These are phyloP conservation scores for Dictyostelium intermedium DNA, from an alignment of 78 protist genomes.

Conservation along the genomic window DNA sequence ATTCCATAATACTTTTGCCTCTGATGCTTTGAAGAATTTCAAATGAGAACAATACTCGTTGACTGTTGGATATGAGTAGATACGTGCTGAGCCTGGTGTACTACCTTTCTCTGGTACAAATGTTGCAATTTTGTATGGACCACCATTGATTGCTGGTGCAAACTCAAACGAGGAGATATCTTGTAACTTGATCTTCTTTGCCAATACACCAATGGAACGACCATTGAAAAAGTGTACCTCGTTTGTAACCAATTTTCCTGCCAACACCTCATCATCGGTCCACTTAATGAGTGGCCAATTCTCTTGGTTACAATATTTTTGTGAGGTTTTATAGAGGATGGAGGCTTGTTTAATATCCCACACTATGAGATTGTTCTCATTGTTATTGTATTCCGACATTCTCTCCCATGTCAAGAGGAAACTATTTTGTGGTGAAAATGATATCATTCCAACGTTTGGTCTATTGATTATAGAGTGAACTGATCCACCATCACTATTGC, in stretches of 20 bases:
- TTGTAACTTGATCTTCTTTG: slow-evolving; percentile 38
- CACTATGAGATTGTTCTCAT: slow-evolving; percentile 45
- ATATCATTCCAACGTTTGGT: slow-evolving; percentile 32
- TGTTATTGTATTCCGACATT: slow-evolving; percentile 15
- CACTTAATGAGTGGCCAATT: slow-evolving; percentile 67
- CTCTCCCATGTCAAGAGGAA: slow-evolving; percentile 81
- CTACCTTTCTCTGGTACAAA: slow-evolving; percentile 62
- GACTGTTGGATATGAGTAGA: slow-evolving; percentile 43
- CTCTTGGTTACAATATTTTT: slow-evolving; percentile 23
- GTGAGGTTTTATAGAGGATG: slow-evolving; percentile 9
- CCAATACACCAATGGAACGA: slow-evolving; percentile 45
- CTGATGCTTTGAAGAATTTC: slow-evolving; percentile 52
- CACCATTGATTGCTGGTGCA: slow-evolving; percentile 32
- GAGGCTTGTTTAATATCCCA: slow-evolving; percentile 15
- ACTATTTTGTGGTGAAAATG: slow-evolving; percentile 66
- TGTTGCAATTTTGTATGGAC: slow-evolving; percentile 26
- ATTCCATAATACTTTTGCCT: slow-evolving; percentile 71
- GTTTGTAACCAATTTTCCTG: slow-evolving; percentile 25
- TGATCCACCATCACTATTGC: neutral
- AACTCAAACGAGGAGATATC: slow-evolving; percentile 29
- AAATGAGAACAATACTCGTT: slow-evolving; percentile 45
- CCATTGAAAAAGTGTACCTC: slow-evolving; percentile 75
- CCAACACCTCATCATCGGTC: slow-evolving; percentile 74
- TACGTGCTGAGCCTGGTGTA: slow-evolving; percentile 30
- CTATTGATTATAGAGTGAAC: slow-evolving; percentile 3